Conservation (phyloP, 352 stramenopile genomes). For the Phytophthora tubulina region DNA sequence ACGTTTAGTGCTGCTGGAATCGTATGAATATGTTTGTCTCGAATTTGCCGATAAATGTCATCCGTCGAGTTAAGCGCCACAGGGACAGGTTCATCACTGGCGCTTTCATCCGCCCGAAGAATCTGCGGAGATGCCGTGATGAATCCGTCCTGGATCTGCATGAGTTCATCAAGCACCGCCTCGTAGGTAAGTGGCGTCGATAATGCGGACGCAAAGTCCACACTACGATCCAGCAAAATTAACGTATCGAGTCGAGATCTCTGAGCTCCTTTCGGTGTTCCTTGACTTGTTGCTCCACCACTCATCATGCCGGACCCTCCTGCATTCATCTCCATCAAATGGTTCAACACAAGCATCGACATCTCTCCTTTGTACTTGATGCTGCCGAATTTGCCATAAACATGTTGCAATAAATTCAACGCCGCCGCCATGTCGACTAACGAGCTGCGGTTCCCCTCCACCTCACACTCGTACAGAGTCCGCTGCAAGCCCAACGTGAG, state of each 20-base stretch:
- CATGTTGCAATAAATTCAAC: conserved; percentile 61
- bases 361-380: conserved; percentile 88
- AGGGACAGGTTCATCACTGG: conserved; percentile 36
- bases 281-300: conserved; percentile 3
- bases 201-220: conserved; percentile 77
- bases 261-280: neutral
- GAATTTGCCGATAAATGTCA: conserved; percentile 63
- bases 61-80: conserved; percentile 74
- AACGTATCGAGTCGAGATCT: conserved; percentile 60
- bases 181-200: conserved; percentile 81
- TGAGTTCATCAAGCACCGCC: conserved; percentile 70
- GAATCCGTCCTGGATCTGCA: conserved; percentile 73
- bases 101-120: conserved; percentile 47
- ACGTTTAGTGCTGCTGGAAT: conserved; percentile 61
- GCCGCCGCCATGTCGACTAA: conserved; percentile 61
- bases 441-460: conserved; percentile 57
- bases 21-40: conserved; percentile 68
- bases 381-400: conserved; percentile 65
- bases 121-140: conserved; percentile 49
- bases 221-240: conserved; percentile 72
- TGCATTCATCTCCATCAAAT: conserved; percentile 65
- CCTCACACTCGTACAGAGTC: conserved; percentile 62
- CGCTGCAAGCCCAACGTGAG: conserved; percentile 66
- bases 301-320: conserved; percentile 28
- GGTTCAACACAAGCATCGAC: conserved; percentile 71